A percentile compares a stretch with the other conserved stretches of the same genome.
Evolutionary conservation across 2,329 filamentous ascomycete genomes (phyloP).

Genomic region (Cladosporium oxysporum): DNA sequence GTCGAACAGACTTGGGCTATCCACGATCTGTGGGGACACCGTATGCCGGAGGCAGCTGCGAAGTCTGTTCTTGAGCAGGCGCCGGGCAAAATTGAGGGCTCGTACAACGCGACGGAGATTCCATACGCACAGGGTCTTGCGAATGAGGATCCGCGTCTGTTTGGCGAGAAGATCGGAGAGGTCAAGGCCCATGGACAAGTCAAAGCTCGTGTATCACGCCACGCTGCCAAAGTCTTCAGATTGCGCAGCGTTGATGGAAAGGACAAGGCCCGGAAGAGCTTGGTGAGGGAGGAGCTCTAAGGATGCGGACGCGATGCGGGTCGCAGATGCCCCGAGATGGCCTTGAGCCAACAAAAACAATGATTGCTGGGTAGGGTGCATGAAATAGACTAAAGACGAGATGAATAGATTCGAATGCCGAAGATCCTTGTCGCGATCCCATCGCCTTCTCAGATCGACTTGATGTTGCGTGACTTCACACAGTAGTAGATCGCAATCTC

Average conservation of each 20-base stretch:
- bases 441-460: not conserved
- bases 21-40: conserved; percentile 57
- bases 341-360: not conserved
- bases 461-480: not conserved
- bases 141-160: conserved; percentile 13
- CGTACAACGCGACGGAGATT: conserved; percentile 9
- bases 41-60: conserved; percentile 53
- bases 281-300: conserved; percentile 15
- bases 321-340: not conserved
- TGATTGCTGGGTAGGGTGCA: not conserved
- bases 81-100: not conserved
- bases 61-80: conserved; percentile 32
- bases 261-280: conserved; percentile 14
- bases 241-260: conserved; percentile 13
- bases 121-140: conserved; percentile 12
- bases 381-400: not conserved
- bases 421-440: not conserved
- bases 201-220: not conserved
- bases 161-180: conserved; percentile 7
- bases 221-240: conserved; percentile 13
- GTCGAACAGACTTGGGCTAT: conserved; percentile 52
- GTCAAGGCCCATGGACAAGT: conserved; percentile 1
- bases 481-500: not conserved
- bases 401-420: not conserved
- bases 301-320: not conserved